Evolutionary conservation across 2,329 filamentous ascomycete genomes (phyloP), one percentile per base, ranked within the genome.

Genomic region (Juglanconis juglandina): DNA sequence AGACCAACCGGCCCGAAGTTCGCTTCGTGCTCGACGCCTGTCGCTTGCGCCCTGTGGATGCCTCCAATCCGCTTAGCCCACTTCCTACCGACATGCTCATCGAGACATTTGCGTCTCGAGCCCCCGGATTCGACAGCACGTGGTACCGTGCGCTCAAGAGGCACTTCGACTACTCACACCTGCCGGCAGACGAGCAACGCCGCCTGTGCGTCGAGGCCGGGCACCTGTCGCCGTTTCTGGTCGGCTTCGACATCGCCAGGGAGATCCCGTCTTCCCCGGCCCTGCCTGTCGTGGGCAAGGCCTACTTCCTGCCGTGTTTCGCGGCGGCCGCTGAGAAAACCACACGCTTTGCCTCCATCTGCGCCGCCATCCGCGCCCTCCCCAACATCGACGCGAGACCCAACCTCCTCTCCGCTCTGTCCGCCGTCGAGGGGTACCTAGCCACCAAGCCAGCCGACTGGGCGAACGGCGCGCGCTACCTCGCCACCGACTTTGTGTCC

Each of bases 161-260:
- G 5, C 44, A 41, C 37, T 9, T 32, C 35, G 56, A 35, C 4
- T 58, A 58, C 9, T 35, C 56, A 30, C 17, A 58, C 44, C 30
- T 34, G n/a, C 35, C 56, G 6, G 32, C 47, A 6, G 56, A 58
- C 32, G 44, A 14, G 30, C 56, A 58, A 52, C 14, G 46, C n/a
- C 4, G 1, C 14, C 44, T 58, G 37, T 17, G 41, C 24, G 34
- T 37, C 10, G 0, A 35, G 37, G 56, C 47, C 30, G 56, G 56
- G 14, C 47, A 52, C 37, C 42, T 11, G 42, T 48, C 50, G 41
- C 51, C 33, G 13, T 37, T 34, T 14, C 47, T 54, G 10, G 17
- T 59, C 24, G 57, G 57, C 14, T 59, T 59, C 50, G 57, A 59
- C 13, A 59, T 59, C 42, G 41, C 35, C n/a, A 30, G 32, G 17